Conservation (phyloP, 805 yeast genomes). For the Candida boleticola region DNA sequence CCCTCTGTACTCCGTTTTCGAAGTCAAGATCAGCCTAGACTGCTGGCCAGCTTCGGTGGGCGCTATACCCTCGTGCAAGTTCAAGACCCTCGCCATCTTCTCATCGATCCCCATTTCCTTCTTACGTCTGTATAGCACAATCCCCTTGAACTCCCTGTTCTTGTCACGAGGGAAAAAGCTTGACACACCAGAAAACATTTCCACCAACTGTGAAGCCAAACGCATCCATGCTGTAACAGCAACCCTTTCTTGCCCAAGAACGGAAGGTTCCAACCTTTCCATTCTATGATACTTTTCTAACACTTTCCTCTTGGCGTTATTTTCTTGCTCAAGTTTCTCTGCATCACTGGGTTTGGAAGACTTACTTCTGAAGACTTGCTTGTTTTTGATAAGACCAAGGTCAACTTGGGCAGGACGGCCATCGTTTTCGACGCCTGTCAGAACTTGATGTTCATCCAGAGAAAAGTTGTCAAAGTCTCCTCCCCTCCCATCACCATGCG, state of each 20-base stretch:
- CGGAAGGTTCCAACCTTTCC: constrained; percentile 44
- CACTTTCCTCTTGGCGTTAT: constrained; percentile 55
- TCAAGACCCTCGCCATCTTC: constrained; percentile 63
- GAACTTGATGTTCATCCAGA: constrained; percentile 4
- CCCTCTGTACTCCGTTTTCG: constrained; percentile 69
- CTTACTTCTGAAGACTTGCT: constrained; percentile 1
- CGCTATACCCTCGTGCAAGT: constrained; percentile 58
- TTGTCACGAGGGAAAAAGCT: constrained; percentile 78
- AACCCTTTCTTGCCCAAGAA: constrained; percentile 43
- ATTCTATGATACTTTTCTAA: constrained; percentile 55
- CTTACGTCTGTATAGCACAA: constrained; percentile 58
- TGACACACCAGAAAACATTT: constrained; percentile 73
- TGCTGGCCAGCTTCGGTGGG: constrained; percentile 19
- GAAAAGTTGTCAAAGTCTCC: constrained; percentile 21
- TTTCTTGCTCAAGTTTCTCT: constrained; percentile 56
- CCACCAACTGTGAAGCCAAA: constrained; percentile 76
- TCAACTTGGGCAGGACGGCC: constrained; percentile 7
- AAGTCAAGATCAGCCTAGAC: constrained; percentile 38
- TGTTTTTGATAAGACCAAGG: constrained; percentile 15
- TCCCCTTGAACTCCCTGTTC: constrained; percentile 66
- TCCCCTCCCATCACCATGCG: background rate
- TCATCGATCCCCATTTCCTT: constrained; percentile 68
- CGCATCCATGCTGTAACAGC: constrained; percentile 81
- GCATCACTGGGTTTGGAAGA: constrained; percentile 29
- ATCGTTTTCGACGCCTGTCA: constrained; percentile 9